phyloP scores from a whole-genome alignment of 805 yeast species.

The Candida awuae region DNA sequence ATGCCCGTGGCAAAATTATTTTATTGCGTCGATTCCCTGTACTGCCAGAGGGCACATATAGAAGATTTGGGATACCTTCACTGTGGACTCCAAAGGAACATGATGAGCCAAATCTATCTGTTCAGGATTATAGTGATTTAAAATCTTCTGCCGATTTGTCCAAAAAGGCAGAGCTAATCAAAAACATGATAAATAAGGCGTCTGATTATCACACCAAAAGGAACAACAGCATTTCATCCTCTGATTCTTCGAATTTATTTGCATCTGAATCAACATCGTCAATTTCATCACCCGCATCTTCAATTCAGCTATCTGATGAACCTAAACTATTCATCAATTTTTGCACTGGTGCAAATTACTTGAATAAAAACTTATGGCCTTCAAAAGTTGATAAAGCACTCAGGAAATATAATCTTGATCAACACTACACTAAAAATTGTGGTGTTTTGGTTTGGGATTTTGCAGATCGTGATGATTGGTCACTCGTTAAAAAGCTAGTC shows the following conservation, averaged over 20 bases:
- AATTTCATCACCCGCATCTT: not conserved
- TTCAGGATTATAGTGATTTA: conserved; percentile 71
- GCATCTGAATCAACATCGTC: not conserved
- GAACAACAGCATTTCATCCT: conserved; percentile 30
- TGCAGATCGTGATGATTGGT: conserved; percentile 56
- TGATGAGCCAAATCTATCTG: conserved; percentile 52
- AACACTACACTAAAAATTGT: conserved; percentile 44
- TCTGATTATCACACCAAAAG: conserved; percentile 28
- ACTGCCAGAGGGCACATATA: conserved; percentile 32
- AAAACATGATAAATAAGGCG: conserved; percentile 47
- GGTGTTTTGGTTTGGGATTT: conserved; percentile 67
- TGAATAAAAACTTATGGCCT: conserved; percentile 71
- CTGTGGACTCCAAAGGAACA: conserved; percentile 58
- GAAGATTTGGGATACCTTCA: conserved; percentile 58
- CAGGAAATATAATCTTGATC: conserved; percentile 34
- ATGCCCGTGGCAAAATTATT: conserved; percentile 58
- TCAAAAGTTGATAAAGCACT: conserved; percentile 50
- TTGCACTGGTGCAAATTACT: conserved; percentile 66
- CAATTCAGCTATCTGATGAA: not conserved
- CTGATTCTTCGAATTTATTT: conserved; percentile 4
- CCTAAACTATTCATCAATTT: conserved; percentile 62
- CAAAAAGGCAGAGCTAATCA: conserved; percentile 50
- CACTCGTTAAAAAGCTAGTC: conserved; percentile 40
- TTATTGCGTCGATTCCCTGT: conserved; percentile 69
- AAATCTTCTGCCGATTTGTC: conserved; percentile 42